Evolutionary conservation across 2,329 filamentous ascomycete genomes (phyloP).

Genomic region (Verticillium alfalfae): DNA sequence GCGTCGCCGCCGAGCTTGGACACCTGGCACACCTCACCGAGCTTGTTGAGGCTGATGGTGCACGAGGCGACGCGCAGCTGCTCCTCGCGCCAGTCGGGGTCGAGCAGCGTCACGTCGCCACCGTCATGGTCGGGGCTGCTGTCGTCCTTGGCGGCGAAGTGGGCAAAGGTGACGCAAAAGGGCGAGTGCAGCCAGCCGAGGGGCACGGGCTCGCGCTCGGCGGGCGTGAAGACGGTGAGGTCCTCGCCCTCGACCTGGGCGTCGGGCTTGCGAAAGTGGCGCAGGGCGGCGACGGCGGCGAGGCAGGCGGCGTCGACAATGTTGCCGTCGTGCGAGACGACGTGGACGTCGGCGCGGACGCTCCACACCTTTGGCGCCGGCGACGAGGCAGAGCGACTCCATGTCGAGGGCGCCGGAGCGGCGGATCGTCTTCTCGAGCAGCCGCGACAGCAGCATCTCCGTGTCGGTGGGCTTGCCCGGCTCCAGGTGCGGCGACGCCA

Average conservation of each 20-base stretch:
- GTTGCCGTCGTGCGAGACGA: slow-evolving; percentile 86
- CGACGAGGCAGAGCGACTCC: slow-evolving; percentile 89
- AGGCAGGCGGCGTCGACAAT: slow-evolving; percentile 82
- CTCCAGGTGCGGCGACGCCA: slow-evolving; percentile 88
- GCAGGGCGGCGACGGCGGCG: slow-evolving; percentile 79
- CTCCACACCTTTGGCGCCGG: slow-evolving; percentile 90
- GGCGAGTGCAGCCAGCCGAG: slow-evolving; percentile 89
- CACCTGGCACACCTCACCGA: slow-evolving; percentile 86
- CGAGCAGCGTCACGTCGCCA: slow-evolving; percentile 65
- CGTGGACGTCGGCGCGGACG: slow-evolving; percentile 84
- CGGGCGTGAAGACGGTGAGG: slow-evolving; percentile 75
- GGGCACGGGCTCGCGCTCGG: slow-evolving; percentile 84
- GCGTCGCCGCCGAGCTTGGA: slow-evolving; percentile 83
- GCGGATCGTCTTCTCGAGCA: slow-evolving; percentile 90
- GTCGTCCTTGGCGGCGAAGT: slow-evolving; percentile 69
- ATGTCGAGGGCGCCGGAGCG: slow-evolving; percentile 90
- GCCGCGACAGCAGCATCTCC: slow-evolving; percentile 78
- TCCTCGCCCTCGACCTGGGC: slow-evolving; percentile 79
- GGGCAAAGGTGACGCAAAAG: slow-evolving; percentile 84
- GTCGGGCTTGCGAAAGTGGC: slow-evolving; percentile 88
- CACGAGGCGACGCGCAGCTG: slow-evolving; percentile 68
- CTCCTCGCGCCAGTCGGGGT: slow-evolving; percentile 70
- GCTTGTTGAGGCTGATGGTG: slow-evolving; percentile 80
- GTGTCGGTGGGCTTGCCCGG: slow-evolving; percentile 76
- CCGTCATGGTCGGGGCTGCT: slow-evolving; percentile 61